Evolutionary conservation across 768 basidiomycete genomes (phyloP), one percentile per base, ranked within the genome.

Genomic region (Pholiota conissans): DNA sequence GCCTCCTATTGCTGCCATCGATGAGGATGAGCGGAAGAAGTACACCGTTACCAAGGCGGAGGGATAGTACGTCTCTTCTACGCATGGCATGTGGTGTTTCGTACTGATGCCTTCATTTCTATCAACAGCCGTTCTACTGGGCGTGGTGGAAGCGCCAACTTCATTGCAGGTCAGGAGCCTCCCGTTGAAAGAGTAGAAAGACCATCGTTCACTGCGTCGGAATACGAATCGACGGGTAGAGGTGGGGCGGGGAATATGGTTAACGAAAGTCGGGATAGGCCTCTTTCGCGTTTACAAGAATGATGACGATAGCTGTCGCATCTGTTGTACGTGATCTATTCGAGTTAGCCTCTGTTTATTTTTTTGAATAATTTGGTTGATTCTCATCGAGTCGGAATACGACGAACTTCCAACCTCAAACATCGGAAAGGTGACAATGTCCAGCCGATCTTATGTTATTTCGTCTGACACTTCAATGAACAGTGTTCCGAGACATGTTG

Each of bases 51-150:
- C 52, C 1, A 39, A 45, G 32, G 7, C 24, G 2, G 74, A 76
- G 16, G 78, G 69, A 47, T 52, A 79, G 84, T 84, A 61, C 57
- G 81, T 76, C 28, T 14, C 29, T 22, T 45, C 11, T n/a, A 20
- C 16, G n/a, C 49, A 14, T 11, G 13, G 27, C 26, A 27, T 4
- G 5, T 9, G 2, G 11, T 49, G 11, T 14, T 49, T 29, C 28
- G 28, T n/a, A 11, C 20, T 49, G 14, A n/a, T n/a, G 1, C 3
- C 30, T 6, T 32, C 30, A 32, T 13, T 6, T 32, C 13, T 32
- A 6, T 32, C 30, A 13, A 32, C 13, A 49, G 49, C 20, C 49
- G 28, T 9, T 49, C 49, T 29, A 49, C 49, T 49, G 49, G 49
- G 14, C 49, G 49, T 14, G 49, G 49, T 10, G 49, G 49, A 16